phyloP scores from a whole-genome alignment of 495 filamentous ascomycete genomes.

The Daldinia caldariorum region DNA sequence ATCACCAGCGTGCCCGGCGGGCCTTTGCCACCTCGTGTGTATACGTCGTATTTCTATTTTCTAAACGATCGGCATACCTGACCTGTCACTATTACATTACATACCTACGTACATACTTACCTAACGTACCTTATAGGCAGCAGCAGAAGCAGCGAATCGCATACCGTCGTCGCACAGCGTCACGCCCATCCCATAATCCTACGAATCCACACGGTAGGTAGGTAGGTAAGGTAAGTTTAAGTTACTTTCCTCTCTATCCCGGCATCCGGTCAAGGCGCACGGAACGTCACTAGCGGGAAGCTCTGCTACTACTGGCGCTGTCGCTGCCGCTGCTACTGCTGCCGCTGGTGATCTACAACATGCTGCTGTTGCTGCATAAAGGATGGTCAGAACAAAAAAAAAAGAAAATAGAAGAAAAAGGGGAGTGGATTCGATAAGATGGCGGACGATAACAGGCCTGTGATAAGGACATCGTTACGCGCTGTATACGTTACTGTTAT shows the following conservation, averaged over 20 bases:
- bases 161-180: neutral
- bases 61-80: constrained; percentile 25
- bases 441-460: constrained; percentile 1
- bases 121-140: neutral
- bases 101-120: neutral
- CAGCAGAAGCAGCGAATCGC: neutral
- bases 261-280: constrained; percentile 7
- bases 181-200: too few species aligned
- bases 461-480: neutral
- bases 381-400: too few species aligned
- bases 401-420: neutral
- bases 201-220: neutral
- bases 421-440: neutral
- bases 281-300: constrained; percentile 1
- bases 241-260: neutral
- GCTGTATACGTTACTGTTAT: neutral
- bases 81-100: neutral
- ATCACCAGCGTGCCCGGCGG: constrained; percentile 1
- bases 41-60: constrained; percentile 13
- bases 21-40: neutral
- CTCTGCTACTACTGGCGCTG: neutral
- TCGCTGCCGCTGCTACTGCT: neutral
- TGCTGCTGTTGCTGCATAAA: neutral
- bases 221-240: constrained; percentile 16
- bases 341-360: neutral